These are phyloP conservation scores for Ceratobasidium sp. DNA, from an alignment of 1,284 basidiomycete genomes.

Conservation along the genomic window DNA sequence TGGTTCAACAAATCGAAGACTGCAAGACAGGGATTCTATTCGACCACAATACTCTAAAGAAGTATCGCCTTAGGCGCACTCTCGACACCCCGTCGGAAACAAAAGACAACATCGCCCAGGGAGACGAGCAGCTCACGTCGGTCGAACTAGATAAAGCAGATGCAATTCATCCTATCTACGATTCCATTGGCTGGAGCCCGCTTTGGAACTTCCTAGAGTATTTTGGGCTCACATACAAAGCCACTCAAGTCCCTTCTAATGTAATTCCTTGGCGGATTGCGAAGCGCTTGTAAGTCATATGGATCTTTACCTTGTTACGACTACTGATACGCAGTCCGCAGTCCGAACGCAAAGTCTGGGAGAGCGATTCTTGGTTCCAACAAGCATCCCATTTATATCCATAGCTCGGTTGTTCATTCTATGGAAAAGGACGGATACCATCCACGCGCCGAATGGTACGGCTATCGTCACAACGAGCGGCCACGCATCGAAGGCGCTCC, in stretches of 20 bases:
- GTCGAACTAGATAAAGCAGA: not conserved
- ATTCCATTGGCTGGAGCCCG: not conserved
- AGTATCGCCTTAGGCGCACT: too few relatives aligned
- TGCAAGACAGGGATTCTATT: constrained; percentile 32
- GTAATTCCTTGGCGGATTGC: constrained; percentile 36
- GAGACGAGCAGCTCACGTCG: too few relatives aligned
- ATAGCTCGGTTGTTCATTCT: constrained; percentile 14
- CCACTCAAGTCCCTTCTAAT: too few relatives aligned
- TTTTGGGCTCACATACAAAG: too few relatives aligned
- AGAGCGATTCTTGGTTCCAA: constrained; percentile 1
- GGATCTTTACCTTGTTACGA: not conserved
- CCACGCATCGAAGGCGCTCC: constrained; percentile 10
- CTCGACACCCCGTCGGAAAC: too few relatives aligned
- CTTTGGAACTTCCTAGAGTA: not conserved
- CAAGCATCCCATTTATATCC: constrained; percentile 11
- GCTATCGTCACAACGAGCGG: not conserved
- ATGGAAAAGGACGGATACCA: constrained; percentile 8
- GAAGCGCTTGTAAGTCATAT: not conserved
- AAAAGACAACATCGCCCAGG: too few relatives aligned
- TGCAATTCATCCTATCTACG: not conserved
- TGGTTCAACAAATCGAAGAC: constrained; percentile 30
- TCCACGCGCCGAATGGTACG: constrained; percentile 22
- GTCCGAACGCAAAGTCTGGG: constrained; percentile 18
- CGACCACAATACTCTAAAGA: not conserved
- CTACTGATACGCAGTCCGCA: not conserved